phyloP scores from a whole-genome alignment of 108 stramenopile genomes.

The Craspedostauros australis region DNA sequence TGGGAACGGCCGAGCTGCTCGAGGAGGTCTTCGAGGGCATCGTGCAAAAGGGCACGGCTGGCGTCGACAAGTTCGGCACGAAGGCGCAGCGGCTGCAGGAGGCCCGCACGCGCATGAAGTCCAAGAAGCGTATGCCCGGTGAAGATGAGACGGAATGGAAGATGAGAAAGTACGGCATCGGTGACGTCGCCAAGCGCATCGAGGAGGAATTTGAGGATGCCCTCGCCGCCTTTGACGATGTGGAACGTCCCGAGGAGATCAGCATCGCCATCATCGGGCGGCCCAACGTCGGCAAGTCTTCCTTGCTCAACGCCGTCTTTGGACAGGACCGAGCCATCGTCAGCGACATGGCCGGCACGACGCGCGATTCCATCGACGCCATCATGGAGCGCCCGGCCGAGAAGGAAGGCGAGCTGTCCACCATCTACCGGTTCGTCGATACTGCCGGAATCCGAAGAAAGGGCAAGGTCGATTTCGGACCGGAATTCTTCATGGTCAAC shows the following conservation, averaged over 20 bases:
- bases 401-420: slow-evolving; percentile 44
- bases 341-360: slow-evolving; percentile 93
- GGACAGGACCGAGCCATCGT: slow-evolving; percentile 91
- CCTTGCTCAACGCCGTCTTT: slow-evolving; percentile 89
- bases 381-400: slow-evolving; percentile 78
- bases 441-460: slow-evolving; percentile 96
- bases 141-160: slow-evolving; percentile 73
- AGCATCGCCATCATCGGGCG: slow-evolving; percentile 94
- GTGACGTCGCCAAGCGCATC: slow-evolving; percentile 46
- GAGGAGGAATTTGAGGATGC: slow-evolving; percentile 71
- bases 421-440: slow-evolving; percentile 93
- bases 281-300: slow-evolving; percentile 96
- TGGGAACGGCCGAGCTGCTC: slow-evolving; percentile 91
- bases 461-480: slow-evolving; percentile 92
- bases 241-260: slow-evolving; percentile 66
- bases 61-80: slow-evolving; percentile 67
- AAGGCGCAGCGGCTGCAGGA: slow-evolving; percentile 67
- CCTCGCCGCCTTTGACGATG: slow-evolving; percentile 68
- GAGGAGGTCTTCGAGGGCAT: slow-evolving; percentile 78
- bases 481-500: slow-evolving; percentile 98
- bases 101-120: slow-evolving; percentile 48
- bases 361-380: slow-evolving; percentile 96
- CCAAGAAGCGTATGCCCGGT: slow-evolving; percentile 59
- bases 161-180: slow-evolving; percentile 66
- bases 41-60: slow-evolving; percentile 59